These are phyloP conservation scores for Aspergillus sp. DNA, from an alignment of 2,329 filamentous ascomycete species.

Conservation along the genomic window DNA sequence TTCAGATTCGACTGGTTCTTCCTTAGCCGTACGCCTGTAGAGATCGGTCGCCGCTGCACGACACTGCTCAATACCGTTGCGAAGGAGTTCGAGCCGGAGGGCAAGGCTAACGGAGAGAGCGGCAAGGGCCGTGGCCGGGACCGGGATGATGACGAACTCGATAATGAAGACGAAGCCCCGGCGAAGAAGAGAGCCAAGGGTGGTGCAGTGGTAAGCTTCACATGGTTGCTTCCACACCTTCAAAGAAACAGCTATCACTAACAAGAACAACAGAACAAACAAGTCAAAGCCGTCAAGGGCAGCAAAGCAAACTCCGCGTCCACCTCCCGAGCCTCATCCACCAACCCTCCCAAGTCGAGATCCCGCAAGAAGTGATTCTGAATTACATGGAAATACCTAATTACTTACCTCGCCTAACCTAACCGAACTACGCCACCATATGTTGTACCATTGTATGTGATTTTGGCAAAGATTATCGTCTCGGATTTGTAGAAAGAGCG, in stretches of 20 bases:
- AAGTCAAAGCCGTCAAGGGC: constrained; percentile 82
- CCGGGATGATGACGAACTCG: constrained; percentile 80
- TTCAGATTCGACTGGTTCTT: constrained; percentile 99
- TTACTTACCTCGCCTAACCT: neutral
- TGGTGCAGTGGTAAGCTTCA: constrained; percentile 74
- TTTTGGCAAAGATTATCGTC: neutral
- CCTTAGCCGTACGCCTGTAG: constrained; percentile 87
- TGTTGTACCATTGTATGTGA: constrained; percentile 11
- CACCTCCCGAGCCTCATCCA: constrained; percentile 81
- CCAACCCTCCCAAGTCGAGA: constrained; percentile 57
- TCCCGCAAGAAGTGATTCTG: constrained; percentile 53
- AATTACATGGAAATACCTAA: neutral
- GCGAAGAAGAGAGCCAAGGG: constrained; percentile 95
- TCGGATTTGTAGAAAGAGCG: neutral
- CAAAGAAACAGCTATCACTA: neutral
- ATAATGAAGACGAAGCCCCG: constrained; percentile 80
- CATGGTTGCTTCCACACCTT: neutral
- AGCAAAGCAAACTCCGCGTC: constrained; percentile 76
- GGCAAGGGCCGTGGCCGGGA: constrained; percentile 66
- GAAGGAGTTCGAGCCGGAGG: constrained; percentile 83
- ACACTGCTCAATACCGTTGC: constrained; percentile 93
- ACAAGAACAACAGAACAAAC: constrained; percentile 73
- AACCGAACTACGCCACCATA: neutral
- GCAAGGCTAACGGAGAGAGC: constrained; percentile 61
- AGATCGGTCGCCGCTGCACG: constrained; percentile 89